Evolutionary conservation across 768 basidiomycete genomes (phyloP), one percentile per base, ranked within the genome.

Genomic region (Tulasnella sp.): DNA sequence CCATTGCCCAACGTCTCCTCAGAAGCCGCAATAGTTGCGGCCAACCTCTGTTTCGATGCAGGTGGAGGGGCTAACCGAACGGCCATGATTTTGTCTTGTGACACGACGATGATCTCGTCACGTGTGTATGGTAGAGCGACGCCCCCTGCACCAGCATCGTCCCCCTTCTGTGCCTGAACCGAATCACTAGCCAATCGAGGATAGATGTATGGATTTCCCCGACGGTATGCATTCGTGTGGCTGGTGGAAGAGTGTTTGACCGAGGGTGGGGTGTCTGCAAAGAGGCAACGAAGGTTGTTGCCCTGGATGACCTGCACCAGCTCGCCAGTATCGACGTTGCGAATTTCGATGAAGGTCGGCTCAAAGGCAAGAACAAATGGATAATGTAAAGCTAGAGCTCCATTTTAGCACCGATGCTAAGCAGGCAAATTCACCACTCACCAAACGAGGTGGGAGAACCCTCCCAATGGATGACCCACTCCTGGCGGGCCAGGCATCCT

Each of bases 381-480:
- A 86, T 96, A 97, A 83, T 96, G 94, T 18, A 99, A 90, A 1
- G 97, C 97, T 98, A 83, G 1, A n/a, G 24, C 80, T n/a, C 39
- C 12, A 42, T 40, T 16, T 40, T 24, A 31, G 24, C 31, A 16
- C 42, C 34, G 42, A 19, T 14, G 44, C 31, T 36, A 24, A 14
- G 42, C 24, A 38, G 3, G n/a, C 40, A 34, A 3, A 1, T n/a
- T 19, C 21, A n/a, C 48, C 3, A 86, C 94, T 83, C 84, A 98
- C 97, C 98, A 83, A 99, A 99, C 48, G 93, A 93, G 7, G 95
- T 94, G 0, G 98, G 98, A 68, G 88, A 88, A 12, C 98, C 98
- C 85, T 99, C 97, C 98, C 98, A 99, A 81, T 94, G 89, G 19
- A 99, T 94, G 89, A 97, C 94, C 88, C 98, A 99, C 79, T 95